Base-by-base conservation (phyloP, 2,329 filamentous ascomycete genomes). In the Lomentospora prolificans region DNA sequence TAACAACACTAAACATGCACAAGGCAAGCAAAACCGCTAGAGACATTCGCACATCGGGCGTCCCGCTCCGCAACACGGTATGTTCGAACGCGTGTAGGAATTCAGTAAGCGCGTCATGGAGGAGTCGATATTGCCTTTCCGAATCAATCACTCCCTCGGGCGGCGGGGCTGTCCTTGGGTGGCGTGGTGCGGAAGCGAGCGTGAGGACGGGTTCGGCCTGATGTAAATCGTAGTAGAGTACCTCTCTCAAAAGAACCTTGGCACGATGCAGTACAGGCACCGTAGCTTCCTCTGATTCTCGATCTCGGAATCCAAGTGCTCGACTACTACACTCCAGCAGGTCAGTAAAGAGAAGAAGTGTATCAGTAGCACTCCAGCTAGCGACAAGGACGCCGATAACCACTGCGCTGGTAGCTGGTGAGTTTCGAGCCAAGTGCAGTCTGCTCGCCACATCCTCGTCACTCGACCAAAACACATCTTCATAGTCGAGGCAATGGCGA, bases 391-490 rank as follows among this genome's bases (percentile, higher is more conserved):
- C 72, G 55, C 69, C 70, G 4, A 83, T 66, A 2, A 79, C 69
- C 0, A 78, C 5, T 39, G 53, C 28, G n/a, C 25, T 51, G 28
- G 22, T 14, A 28, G 48, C 25, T 10, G 25, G 4, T 14, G 25
- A 14, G 24, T 51, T 51, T 9, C 30, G 48, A 25, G 48, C 22
- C 48, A 28, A 51, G n/a, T 22, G n/a, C 22, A 30, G 6, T 28
- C 25, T 51, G 22, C 25, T 14, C 25, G 24, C 48, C 14, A 31
- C 48, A 14, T 50, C 64, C 59, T 79, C 74, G 51, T 79, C 77
- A 14, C 74, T 77, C 75, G 77, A 79, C 79, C 79, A 82, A 61
- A 82, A 82, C 1, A 71, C 72, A 60, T 82, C 79, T 30, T 76
- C 70, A 56, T 78, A 81, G 61, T 82, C 79, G 3, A 79, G 63